These are phyloP conservation scores for Eucalyptus sp. DNA, from an alignment of 345 rosid genomes.

Conservation along the genomic window DNA sequence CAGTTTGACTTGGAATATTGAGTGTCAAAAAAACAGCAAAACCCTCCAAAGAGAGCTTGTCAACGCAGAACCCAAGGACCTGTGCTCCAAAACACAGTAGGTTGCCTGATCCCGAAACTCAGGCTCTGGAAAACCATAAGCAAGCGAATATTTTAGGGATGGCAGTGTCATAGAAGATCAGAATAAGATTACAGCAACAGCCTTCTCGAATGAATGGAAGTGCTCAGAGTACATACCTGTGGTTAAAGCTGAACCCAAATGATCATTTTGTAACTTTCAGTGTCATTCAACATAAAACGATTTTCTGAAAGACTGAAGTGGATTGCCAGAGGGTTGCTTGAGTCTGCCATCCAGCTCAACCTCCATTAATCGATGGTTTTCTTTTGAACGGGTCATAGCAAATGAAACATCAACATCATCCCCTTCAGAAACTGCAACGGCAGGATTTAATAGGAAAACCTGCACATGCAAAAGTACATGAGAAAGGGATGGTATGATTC, in stretches of 20 bases:
- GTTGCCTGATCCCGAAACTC: neutral
- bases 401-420: slow-evolving; percentile 48
- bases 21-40: neutral
- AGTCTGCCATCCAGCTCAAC: slow-evolving; percentile 60
- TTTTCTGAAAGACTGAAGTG: slow-evolving; percentile 36
- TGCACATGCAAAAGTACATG: slow-evolving; percentile 19
- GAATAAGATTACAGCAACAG: neutral
- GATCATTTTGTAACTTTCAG: neutral
- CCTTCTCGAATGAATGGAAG: neutral
- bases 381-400: slow-evolving; percentile 75
- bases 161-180: neutral
- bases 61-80: neutral
- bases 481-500: neutral
- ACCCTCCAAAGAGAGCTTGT: neutral
- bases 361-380: slow-evolving; percentile 85
- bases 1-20: neutral
- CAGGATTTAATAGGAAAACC: slow-evolving; percentile 68
- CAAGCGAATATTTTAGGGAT: neutral
- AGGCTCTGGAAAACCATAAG: neutral
- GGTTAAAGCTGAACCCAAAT: neutral
- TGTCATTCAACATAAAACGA: slow-evolving; percentile 67
- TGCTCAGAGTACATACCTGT: neutral
- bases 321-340: slow-evolving; percentile 35
- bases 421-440: slow-evolving; percentile 36
- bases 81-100: neutral